Evolutionary conservation across 495 filamentous ascomycete species (phyloP), one percentile per base, ranked within the genome.

Genomic region (Friedmanniomyces endolithicus): DNA sequence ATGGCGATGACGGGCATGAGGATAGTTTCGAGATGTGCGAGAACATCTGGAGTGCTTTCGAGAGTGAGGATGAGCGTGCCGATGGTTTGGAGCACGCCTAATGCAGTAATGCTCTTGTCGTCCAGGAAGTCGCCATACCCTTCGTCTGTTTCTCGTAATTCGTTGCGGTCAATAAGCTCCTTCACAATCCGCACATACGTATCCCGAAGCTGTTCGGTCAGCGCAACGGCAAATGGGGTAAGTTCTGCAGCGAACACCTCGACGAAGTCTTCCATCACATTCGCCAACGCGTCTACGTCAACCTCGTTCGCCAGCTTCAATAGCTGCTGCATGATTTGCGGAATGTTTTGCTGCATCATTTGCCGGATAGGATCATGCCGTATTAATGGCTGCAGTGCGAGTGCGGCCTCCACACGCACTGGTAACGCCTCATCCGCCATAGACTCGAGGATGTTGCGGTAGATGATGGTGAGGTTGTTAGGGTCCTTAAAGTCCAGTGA

Each of bases 251-350:
- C 90, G 68, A 98, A 98, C 0, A 97, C 92, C 68, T 98, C 92
- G 48, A 98, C 92, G 67, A 97, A 97, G 63, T 98, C 94, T 67
- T 98, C 92, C 92, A 95, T 95, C n/a, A 95, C 89, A 61, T 95
- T 95, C n/a, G 89, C 88, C 19, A 95, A 70, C 17, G 89, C 87
- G 68, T 95, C 89, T 48, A 95, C 90, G 61, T 95, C 89, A 43
- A 88, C 88, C 70, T 95, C 89, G 65, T 95, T 95, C 24, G 92
- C 90, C 55, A 98, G 72, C 71, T 97, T 97, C 29, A 98, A 77
- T 16, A 98, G 74, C 69, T 97, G 89, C 70, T 98, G 92, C 92
- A 98, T 98, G 66, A 98, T 96, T 64, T 94, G 90, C n/a, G 94
- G 89, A 52, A 98, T 98, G 68, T 88, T 95, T 64, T 90, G 81